Conservation (phyloP, 1,139 yeast species). For the Taphrina betulina region DNA sequence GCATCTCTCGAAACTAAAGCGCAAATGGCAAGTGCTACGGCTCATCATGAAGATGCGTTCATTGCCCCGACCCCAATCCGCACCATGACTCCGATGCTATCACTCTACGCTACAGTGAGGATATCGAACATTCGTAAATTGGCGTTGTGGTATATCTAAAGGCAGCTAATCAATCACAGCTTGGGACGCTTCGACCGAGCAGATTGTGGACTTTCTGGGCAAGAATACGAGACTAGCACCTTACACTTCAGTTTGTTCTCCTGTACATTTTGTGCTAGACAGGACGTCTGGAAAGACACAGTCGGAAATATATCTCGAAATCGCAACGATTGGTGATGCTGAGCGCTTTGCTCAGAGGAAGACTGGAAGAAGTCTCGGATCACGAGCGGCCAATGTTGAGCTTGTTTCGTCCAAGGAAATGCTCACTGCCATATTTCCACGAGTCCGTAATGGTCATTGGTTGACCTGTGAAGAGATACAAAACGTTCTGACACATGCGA, state of each 20-base stretch:
- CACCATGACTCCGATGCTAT: slow-evolving; percentile 5
- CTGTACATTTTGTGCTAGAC: slow-evolving; percentile 12
- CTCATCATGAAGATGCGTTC: background rate
- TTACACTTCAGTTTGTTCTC: slow-evolving; percentile 13
- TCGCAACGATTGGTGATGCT: slow-evolving; percentile 28
- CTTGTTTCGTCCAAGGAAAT: slow-evolving; percentile 20
- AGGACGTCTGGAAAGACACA: slow-evolving; percentile 34
- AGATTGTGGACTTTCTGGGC: slow-evolving; percentile 32
- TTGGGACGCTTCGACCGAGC: slow-evolving; percentile 34
- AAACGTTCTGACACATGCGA: slow-evolving; percentile 24
- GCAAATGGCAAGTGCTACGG: background rate
- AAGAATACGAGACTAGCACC: slow-evolving; percentile 30
- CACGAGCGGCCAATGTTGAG: slow-evolving; percentile 28
- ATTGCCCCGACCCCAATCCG: slow-evolving; percentile 4
- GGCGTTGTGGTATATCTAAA: background rate
- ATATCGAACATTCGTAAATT: slow-evolving; percentile 29
- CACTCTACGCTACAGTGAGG: slow-evolving; percentile 26
- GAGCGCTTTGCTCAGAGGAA: slow-evolving; percentile 32
- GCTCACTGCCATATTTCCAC: slow-evolving; percentile 26
- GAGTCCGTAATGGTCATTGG: slow-evolving; percentile 16
- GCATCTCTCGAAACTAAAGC: background rate
- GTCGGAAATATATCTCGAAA: slow-evolving; percentile 30
- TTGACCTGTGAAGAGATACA: slow-evolving; percentile 24
- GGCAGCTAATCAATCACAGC: slow-evolving; percentile 8
- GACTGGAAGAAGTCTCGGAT: slow-evolving; percentile 17